Conservation (phyloP, 345 rosid species). For the Cardamine occulta region DNA sequence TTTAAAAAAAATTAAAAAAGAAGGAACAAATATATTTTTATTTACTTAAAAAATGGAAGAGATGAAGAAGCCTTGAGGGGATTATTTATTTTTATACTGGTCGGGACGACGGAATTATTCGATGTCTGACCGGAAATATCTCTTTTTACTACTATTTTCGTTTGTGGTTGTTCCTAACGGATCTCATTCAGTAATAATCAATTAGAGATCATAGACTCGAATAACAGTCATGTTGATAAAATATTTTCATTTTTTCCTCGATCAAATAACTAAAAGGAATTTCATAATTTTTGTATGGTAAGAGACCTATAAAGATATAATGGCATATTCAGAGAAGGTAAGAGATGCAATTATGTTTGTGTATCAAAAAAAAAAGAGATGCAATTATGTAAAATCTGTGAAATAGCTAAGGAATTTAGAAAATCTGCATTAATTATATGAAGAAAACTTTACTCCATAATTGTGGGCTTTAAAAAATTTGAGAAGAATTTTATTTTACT, state of each 20-base stretch:
- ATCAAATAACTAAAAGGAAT: neutral
- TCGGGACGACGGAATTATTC: conserved; percentile 3
- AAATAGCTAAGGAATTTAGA: too few species aligned
- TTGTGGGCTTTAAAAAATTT: too few species aligned
- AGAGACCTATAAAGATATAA: too few species aligned
- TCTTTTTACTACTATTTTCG: conserved; percentile 35
- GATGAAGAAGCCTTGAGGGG: conserved; percentile 1
- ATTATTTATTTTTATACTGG: neutral
- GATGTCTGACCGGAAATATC: conserved; percentile 4
- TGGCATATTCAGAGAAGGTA: too few species aligned
- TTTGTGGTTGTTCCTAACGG: conserved; percentile 21
- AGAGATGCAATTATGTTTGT: too few species aligned
- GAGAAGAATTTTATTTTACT: too few species aligned
- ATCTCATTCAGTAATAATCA: neutral
- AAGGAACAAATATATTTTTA: neutral
- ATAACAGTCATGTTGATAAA: neutral
- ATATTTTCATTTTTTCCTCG: neutral
- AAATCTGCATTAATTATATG: too few species aligned
- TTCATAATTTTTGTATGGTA: neutral
- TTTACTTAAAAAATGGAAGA: neutral
- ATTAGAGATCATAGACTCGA: neutral
- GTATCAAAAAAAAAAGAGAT: too few species aligned
- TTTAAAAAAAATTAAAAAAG: neutral
- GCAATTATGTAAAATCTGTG: too few species aligned
- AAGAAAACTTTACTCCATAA: too few species aligned